A percentile compares a stretch with the other conserved stretches of the same genome.
Evolutionary conservation across 768 basidiomycete species (phyloP).

Genomic region (Trametes meyenii): DNA sequence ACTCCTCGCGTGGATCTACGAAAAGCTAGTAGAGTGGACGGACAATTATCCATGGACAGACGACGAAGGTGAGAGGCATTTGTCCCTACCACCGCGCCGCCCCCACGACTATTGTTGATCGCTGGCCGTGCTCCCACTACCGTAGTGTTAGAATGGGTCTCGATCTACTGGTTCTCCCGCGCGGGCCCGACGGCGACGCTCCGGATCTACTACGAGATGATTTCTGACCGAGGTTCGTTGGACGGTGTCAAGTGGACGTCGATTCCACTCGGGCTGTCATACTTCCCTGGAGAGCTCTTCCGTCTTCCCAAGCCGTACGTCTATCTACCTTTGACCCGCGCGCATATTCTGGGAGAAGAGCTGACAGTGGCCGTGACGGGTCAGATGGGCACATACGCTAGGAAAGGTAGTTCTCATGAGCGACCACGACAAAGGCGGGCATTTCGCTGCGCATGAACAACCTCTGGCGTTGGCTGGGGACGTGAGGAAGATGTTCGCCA

Average conservation of each 20-base stretch:
- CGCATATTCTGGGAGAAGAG: not conserved
- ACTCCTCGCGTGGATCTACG: conserved; percentile 42
- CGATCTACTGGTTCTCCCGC: conserved; percentile 39
- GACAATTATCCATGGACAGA: conserved; percentile 62
- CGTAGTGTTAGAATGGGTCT: conserved; percentile 39
- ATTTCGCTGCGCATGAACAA: conserved; percentile 33
- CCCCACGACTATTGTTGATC: not conserved
- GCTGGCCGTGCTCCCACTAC: not conserved
- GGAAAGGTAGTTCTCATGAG: conserved; percentile 29
- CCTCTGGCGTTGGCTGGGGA: conserved; percentile 30
- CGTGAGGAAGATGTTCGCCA: conserved; percentile 32
- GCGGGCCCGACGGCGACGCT: conserved; percentile 35
- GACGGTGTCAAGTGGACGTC: conserved; percentile 6
- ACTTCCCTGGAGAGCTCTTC: conserved; percentile 33
- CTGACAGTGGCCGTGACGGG: not conserved
- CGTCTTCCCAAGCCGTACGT: conserved; percentile 20
- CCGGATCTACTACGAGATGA: conserved; percentile 36
- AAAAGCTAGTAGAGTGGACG: conserved; percentile 38
- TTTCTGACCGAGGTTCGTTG: not conserved
- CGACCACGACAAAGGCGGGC: conserved; percentile 30
- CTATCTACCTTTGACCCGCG: too few relatives aligned
- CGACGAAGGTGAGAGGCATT: conserved; percentile 47
- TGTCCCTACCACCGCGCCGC: conserved; percentile 13
- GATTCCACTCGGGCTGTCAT: conserved; percentile 34
- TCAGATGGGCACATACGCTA: conserved; percentile 28